These are phyloP conservation scores for Penicillium sp. DNA, from an alignment of 2,329 filamentous ascomycete species.

Conservation along the genomic window DNA sequence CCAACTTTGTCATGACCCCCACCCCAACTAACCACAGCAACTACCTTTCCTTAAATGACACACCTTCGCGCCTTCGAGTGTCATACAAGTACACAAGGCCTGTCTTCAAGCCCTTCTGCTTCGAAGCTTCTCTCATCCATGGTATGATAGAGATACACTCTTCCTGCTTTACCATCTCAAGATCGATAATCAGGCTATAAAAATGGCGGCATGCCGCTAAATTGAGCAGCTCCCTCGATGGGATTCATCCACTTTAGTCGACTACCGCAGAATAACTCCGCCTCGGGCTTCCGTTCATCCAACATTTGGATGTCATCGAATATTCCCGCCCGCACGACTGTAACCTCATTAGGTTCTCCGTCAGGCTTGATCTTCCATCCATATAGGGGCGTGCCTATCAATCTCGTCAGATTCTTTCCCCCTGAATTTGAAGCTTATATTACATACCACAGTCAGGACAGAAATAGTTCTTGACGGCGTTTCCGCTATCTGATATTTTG, in stretches of 20 bases:
- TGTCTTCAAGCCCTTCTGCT: too few relatives aligned
- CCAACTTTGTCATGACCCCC: too few relatives aligned
- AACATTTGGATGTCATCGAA: slow-evolving; percentile 33
- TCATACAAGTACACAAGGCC: too few relatives aligned
- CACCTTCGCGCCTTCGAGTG: too few relatives aligned
- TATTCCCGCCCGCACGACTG: slow-evolving; percentile 37
- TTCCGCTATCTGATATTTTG: slow-evolving; percentile 39
- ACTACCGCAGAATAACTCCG: slow-evolving; percentile 32
- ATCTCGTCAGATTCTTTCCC: slow-evolving; percentile 1
- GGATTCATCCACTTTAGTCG: slow-evolving; percentile 26
- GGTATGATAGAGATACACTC: not conserved
- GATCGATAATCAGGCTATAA: not conserved
- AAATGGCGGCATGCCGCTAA: not conserved
- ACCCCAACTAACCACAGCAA: too few relatives aligned
- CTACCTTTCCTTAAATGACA: too few relatives aligned
- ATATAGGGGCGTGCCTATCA: slow-evolving; percentile 30
- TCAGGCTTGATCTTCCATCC: slow-evolving; percentile 22
- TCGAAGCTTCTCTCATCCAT: too few relatives aligned
- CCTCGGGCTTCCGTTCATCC: slow-evolving; percentile 29
- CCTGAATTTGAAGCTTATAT: not conserved
- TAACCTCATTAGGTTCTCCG: slow-evolving; percentile 23
- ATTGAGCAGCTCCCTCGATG: slow-evolving; percentile 27
- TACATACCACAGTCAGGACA: slow-evolving; percentile 39
- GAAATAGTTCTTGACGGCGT: slow-evolving; percentile 37
- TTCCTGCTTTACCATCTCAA: not conserved